Conservation (phyloP, 441 rosid species). For the Raphanus hybrid region DNA sequence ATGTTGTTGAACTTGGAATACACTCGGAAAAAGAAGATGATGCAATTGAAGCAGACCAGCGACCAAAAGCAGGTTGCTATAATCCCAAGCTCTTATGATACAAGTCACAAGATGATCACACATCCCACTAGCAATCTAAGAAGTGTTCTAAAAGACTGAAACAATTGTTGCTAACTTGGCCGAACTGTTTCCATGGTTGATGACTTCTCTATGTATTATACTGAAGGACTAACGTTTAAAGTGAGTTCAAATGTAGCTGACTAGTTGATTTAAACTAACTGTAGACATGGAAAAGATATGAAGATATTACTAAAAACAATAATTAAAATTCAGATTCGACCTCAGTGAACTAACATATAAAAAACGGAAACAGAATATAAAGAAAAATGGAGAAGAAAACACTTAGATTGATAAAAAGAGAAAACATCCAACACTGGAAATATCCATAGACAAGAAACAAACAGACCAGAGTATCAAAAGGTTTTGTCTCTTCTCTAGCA, state of each 20-base stretch:
- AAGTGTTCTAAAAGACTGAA: background rate
- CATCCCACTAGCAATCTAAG: constrained; percentile 87
- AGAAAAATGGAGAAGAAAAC: background rate
- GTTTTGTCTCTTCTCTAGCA: constrained; percentile 7
- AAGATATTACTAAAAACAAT: background rate
- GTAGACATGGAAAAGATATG: background rate
- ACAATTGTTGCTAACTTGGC: constrained; percentile 6
- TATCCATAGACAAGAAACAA: constrained; percentile 9
- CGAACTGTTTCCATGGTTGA: constrained; percentile 4
- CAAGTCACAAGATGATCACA: constrained; percentile 92
- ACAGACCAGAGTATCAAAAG: constrained; percentile 9
- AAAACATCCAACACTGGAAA: constrained; percentile 22
- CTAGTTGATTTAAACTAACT: background rate
- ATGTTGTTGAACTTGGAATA: too few relatives aligned
- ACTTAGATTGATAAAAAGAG: background rate
- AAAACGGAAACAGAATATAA: background rate
- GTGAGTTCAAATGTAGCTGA: background rate
- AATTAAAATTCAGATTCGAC: background rate
- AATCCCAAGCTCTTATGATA: constrained; percentile 89
- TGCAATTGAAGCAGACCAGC: constrained; percentile 36
- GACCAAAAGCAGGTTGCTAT: constrained; percentile 73
- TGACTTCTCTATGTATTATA: constrained; percentile 4
- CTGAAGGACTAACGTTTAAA: background rate
- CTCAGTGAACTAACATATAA: background rate
- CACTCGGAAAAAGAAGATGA: too few relatives aligned